Conservation (phyloP, 805 yeast genomes). For the Metschnikowia continentalis region DNA sequence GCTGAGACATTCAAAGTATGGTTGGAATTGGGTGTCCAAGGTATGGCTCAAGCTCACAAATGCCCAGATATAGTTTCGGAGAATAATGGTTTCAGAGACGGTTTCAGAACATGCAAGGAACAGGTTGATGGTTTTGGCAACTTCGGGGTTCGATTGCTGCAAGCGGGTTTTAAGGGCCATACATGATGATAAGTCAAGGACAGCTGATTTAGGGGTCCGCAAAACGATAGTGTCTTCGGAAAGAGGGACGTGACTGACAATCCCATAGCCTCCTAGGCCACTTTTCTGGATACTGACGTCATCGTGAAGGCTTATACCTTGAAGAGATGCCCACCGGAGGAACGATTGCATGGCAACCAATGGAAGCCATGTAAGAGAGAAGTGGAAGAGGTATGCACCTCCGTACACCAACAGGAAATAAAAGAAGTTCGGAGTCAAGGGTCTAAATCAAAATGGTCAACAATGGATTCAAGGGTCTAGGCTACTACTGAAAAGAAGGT, state of each 20-base stretch:
- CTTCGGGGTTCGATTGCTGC: neutral
- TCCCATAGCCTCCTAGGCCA: constrained; percentile 14
- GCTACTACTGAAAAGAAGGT: no score
- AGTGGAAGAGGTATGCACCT: neutral
- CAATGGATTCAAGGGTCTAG: no score
- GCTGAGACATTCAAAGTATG: constrained; percentile 11
- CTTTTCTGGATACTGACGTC: constrained; percentile 7
- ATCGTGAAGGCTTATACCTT: constrained; percentile 5
- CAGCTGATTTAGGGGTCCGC: constrained; percentile 9
- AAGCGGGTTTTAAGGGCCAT: neutral
- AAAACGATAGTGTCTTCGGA: constrained; percentile 9
- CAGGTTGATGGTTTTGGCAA: neutral
- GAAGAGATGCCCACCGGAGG: constrained; percentile 6
- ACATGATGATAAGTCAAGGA: constrained; percentile 8
- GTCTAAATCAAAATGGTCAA: no score
- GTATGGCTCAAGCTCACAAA: neutral
- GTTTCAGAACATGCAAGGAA: neutral
- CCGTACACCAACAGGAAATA: constrained; percentile 8
- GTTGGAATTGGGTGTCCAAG: constrained; percentile 3
- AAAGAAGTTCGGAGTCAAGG: neutral
- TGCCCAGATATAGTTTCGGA: constrained; percentile 17
- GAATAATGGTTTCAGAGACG: constrained; percentile 13
- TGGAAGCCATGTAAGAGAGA: neutral
- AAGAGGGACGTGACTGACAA: constrained; percentile 4
- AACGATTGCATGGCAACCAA: neutral